Conservation (phyloP, 2,329 filamentous ascomycete genomes). For the Blastomyces parvus region DNA sequence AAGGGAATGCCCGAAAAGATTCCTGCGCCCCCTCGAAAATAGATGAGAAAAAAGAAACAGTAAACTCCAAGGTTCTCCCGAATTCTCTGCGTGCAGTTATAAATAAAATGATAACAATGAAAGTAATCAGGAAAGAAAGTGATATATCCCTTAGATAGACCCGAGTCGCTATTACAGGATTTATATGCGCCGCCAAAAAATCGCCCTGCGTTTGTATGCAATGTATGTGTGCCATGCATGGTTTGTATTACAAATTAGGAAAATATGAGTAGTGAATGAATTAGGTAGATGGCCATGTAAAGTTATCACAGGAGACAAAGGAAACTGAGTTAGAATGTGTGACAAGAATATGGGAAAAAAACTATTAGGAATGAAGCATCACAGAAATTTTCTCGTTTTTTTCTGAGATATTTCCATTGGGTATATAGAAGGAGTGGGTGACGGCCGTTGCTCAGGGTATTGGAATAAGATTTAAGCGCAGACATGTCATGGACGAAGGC, state of each 20-base stretch:
- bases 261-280: not conserved
- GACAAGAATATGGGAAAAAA: not conserved
- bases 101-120: constrained; percentile 1
- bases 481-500: not conserved
- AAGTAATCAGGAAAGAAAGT: not conserved
- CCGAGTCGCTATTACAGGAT: not conserved
- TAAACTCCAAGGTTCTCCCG: not conserved
- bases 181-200: constrained; percentile 3
- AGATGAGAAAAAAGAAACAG: not conserved
- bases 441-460: not conserved
- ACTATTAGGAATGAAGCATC: no score
- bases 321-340: not conserved
- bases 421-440: not conserved
- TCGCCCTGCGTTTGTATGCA: not conserved
- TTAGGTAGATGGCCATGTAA: not conserved
- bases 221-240: not conserved
- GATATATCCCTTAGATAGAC: not conserved
- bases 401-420: not conserved
- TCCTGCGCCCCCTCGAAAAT: not conserved
- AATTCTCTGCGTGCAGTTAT: not conserved
- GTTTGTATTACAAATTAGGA: not conserved
- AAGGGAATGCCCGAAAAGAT: not conserved
- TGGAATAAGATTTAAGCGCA: not conserved
- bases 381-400: not conserved
- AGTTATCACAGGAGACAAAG: not conserved